Percentiles rank a stretch among this genome's conserved stretches.
phyloP scores from a whole-genome alignment of 2,329 filamentous ascomycete genomes.

The Trichoderma atroviride region DNA sequence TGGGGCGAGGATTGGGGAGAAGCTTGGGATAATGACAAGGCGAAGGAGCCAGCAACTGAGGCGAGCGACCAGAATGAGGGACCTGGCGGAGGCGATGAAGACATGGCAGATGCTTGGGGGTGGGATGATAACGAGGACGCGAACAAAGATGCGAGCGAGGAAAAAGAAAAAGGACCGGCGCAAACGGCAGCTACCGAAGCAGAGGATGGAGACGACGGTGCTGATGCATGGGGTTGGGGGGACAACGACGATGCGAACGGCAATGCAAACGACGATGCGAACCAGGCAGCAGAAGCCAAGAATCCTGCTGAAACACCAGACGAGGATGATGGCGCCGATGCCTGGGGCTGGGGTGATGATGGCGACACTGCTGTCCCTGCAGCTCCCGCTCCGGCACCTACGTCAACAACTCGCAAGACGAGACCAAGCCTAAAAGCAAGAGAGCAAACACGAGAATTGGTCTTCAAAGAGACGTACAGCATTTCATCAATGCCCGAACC shows the following conservation, averaged over 20 bases:
- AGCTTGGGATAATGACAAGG: constrained; percentile 75
- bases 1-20: constrained; percentile 79
- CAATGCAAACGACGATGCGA: constrained; percentile 31
- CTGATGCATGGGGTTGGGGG: constrained; percentile 70
- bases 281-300: constrained; percentile 24
- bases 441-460: constrained; percentile 63
- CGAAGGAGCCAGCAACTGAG: constrained; percentile 34
- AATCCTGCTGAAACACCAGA: constrained; percentile 6
- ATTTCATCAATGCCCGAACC: constrained; percentile 85
- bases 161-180: constrained; percentile 22
- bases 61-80: constrained; percentile 31
- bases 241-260: constrained; percentile 54
- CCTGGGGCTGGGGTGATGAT: constrained; percentile 85
- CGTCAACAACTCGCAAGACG: constrained; percentile 23
- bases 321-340: constrained; percentile 59
- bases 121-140: constrained; percentile 68
- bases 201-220: constrained; percentile 47
- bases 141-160: constrained; percentile 28
- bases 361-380: constrained; percentile 45
- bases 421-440: constrained; percentile 29
- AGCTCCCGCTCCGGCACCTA: constrained; percentile 5
- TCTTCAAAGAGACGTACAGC: constrained; percentile 81
- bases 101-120: constrained; percentile 55
- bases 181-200: not conserved
- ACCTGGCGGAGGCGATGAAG: constrained; percentile 78